Evolutionary conservation across 345 rosid species (phyloP).

Genomic region (Pugionium cornutum): DNA sequence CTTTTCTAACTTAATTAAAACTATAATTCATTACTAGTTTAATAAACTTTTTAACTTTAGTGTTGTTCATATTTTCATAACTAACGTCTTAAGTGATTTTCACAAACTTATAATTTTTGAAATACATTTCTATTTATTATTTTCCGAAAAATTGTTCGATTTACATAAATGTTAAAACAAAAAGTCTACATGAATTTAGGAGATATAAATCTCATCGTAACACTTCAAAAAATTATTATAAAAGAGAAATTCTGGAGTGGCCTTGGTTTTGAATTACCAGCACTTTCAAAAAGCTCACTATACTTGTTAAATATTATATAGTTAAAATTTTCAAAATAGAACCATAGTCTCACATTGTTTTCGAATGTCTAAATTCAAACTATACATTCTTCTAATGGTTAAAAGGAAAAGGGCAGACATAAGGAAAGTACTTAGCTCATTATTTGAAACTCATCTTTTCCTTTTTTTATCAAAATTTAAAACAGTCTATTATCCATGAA

Average conservation of each 20-base stretch:
- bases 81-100: background rate
- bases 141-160: background rate
- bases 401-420: slow-evolving; percentile 25
- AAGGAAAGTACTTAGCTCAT: slow-evolving; percentile 23
- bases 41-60: background rate
- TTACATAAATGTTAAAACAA: too few species aligned
- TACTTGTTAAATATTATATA: too few species aligned
- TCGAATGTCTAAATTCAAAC: slow-evolving; percentile 14
- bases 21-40: slow-evolving; percentile 8
- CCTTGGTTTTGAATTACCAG: too few species aligned
- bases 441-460: slow-evolving; percentile 3
- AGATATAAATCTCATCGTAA: too few species aligned
- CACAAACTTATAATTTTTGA: background rate
- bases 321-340: too few species aligned
- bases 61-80: background rate
- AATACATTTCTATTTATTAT: background rate
- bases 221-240: too few species aligned
- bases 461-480: too few species aligned
- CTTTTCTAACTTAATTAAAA: slow-evolving; percentile 22
- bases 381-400: background rate
- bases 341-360: background rate
- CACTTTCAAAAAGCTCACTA: too few species aligned
- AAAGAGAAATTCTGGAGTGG: too few species aligned
- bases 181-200: too few species aligned
- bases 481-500: too few species aligned